phyloP scores from a whole-genome alignment of 2,329 filamentous ascomycete genomes.

The Trichoderma brevicompactum region DNA sequence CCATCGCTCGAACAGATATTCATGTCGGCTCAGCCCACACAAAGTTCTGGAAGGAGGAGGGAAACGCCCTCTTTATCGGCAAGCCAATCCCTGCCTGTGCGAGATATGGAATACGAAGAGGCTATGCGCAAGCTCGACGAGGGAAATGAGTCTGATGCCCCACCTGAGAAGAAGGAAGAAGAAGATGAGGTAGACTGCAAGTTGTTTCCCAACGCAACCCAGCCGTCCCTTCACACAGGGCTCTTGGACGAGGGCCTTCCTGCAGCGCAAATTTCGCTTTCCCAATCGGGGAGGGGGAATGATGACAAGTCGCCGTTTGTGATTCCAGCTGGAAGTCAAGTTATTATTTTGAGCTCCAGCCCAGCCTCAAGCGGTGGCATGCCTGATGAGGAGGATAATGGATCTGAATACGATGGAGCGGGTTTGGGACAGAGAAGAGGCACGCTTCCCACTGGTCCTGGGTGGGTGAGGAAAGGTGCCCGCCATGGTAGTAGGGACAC shows the following conservation, averaged over 20 bases:
- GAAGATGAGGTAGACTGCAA: conserved; percentile 31
- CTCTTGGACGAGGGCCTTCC: not conserved
- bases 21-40: conserved; percentile 46
- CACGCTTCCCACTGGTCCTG: conserved; percentile 32
- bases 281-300: conserved; percentile 31
- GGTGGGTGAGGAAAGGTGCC: conserved; percentile 33
- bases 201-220: conserved; percentile 43
- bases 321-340: conserved; percentile 40
- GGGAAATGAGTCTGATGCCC: conserved; percentile 35
- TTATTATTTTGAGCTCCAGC: conserved; percentile 41
- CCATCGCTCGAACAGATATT: conserved; percentile 47
- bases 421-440: conserved; percentile 32
- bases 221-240: conserved; percentile 33
- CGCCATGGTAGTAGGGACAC: not conserved
- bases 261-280: conserved; percentile 16
- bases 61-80: conserved; percentile 29
- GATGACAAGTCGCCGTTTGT: conserved; percentile 35
- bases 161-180: conserved; percentile 35
- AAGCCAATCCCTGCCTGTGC: conserved; percentile 30
- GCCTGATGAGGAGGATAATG: conserved; percentile 31
- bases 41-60: conserved; percentile 37
- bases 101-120: conserved; percentile 49
- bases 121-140: conserved; percentile 50
- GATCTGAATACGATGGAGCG: conserved; percentile 32
- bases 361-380: conserved; percentile 31